Conservation (phyloP, 2,329 filamentous ascomycete genomes). For the Ceratocystis eucalypticola region DNA sequence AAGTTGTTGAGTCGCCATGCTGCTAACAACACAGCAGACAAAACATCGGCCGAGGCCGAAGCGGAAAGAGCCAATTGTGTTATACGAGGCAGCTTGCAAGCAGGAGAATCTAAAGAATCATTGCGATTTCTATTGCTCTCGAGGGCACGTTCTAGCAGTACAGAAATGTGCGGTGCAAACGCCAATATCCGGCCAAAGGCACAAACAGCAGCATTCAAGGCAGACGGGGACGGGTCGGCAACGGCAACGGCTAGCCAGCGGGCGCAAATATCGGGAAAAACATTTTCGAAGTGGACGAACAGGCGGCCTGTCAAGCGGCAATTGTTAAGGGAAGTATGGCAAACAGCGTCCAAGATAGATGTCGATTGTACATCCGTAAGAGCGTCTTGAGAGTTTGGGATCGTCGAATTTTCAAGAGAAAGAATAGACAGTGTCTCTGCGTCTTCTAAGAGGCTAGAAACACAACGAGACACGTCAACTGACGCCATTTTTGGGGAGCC, state of each 20-base stretch:
- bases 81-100: slow-evolving; percentile 6
- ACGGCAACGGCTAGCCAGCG: slow-evolving; percentile 49
- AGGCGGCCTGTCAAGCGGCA: slow-evolving; percentile 57
- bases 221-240: slow-evolving; percentile 24
- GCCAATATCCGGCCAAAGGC: slow-evolving; percentile 70
- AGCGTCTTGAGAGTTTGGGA: slow-evolving; percentile 26
- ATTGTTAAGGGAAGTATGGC: slow-evolving; percentile 50
- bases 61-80: slow-evolving; percentile 13
- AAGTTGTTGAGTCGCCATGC: slow-evolving; percentile 69
- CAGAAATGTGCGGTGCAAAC: slow-evolving; percentile 65
- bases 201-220: slow-evolving; percentile 38
- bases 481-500: slow-evolving; percentile 16
- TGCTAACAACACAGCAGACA: slow-evolving; percentile 44
- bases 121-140: not conserved
- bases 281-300: slow-evolving; percentile 58
- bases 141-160: slow-evolving; percentile 46
- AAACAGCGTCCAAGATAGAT: slow-evolving; percentile 57
- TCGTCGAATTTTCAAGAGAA: slow-evolving; percentile 35
- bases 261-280: slow-evolving; percentile 72
- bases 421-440: slow-evolving; percentile 28
- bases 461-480: slow-evolving; percentile 19
- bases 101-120: not conserved
- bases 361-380: slow-evolving; percentile 40
- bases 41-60: slow-evolving; percentile 21
- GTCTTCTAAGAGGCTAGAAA: slow-evolving; percentile 20